Conservation (phyloP, 768 basidiomycete genomes). For the Megacollybia marginata region DNA sequence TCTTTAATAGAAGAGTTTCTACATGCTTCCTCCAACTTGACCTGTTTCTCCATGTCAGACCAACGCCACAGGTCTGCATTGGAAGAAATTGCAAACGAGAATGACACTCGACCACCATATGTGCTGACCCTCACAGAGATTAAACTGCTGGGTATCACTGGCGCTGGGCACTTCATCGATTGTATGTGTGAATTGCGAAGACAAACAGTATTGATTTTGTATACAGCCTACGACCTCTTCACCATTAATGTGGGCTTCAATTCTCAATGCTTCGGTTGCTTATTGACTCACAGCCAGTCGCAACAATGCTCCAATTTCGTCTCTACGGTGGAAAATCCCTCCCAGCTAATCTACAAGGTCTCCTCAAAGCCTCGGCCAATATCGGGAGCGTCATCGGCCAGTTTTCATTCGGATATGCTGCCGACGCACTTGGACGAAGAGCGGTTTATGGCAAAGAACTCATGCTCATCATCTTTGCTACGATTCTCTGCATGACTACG, state of each 20-base stretch:
- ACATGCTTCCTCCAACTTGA: no score
- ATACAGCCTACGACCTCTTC: constrained; percentile 60
- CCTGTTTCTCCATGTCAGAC: no score
- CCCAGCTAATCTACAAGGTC: constrained; percentile 49
- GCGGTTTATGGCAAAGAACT: no score
- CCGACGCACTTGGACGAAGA: constrained; percentile 63
- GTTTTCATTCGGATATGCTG: no score
- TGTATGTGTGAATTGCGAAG: constrained; percentile 19
- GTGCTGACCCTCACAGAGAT: constrained; percentile 37
- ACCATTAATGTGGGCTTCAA: constrained; percentile 50
- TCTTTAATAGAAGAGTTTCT: no score
- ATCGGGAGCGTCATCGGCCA: no score
- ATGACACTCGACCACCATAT: constrained; percentile 25
- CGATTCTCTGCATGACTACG: constrained; percentile 65
- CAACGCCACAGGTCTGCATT: background rate
- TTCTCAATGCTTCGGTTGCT: background rate
- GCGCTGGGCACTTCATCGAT: constrained; percentile 44
- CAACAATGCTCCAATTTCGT: constrained; percentile 62
- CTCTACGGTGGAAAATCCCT: constrained; percentile 46
- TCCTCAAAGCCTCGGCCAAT: constrained; percentile 55
- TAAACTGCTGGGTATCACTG: constrained; percentile 56
- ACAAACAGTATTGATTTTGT: background rate
- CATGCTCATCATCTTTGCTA: constrained; percentile 76
- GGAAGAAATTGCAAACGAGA: background rate
- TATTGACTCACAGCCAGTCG: constrained; percentile 40